Evolutionary conservation across 2,329 filamentous ascomycete species (phyloP).

Genomic region (Macrophomina phaseolina): DNA sequence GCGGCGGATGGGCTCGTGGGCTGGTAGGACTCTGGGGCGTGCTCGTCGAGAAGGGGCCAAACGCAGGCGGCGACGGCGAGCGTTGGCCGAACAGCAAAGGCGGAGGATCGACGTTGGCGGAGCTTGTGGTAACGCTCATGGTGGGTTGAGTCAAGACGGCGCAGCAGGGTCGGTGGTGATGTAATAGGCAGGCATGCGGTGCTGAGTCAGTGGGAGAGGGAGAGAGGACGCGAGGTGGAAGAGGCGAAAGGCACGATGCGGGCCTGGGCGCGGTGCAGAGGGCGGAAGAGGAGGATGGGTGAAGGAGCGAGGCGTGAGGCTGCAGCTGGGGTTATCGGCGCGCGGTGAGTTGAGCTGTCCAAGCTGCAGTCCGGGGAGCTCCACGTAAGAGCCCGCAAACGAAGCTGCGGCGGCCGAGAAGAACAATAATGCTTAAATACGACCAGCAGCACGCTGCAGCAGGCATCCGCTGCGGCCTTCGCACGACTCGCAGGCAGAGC

Average conservation of each 20-base stretch:
- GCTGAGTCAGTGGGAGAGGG: conserved; percentile 1
- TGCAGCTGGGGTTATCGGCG: conserved; percentile 20
- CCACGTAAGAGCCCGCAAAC: conserved; percentile 17
- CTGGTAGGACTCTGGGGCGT: conserved; percentile 28
- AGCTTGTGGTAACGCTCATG: conserved; percentile 47
- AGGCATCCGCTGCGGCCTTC: conserved; percentile 6
- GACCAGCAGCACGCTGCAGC: conserved; percentile 1
- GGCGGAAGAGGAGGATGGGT: neutral
- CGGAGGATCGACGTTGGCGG: conserved; percentile 41
- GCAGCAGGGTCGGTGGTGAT: neutral
- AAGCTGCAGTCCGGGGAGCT: conserved; percentile 17
- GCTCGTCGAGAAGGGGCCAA: conserved; percentile 38
- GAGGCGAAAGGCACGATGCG: conserved; percentile 4
- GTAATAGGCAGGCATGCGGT: conserved; percentile 1
- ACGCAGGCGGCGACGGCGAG: conserved; percentile 40
- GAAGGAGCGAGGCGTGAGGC: conserved; percentile 10
- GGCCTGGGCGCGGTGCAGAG: neutral
- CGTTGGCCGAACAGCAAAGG: conserved; percentile 44
- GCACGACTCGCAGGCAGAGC: conserved; percentile 16
- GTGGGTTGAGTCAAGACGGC: conserved; percentile 29
- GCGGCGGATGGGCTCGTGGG: conserved; percentile 29
- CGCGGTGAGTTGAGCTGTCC: conserved; percentile 15
- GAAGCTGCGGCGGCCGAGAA: neutral
- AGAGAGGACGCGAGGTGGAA: neutral
- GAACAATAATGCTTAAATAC: conserved; percentile 20